Evolutionary conservation across 2,329 filamentous ascomycete species (phyloP), one percentile per base, ranked within the genome.

Genomic region (Verticillium tricorpus): DNA sequence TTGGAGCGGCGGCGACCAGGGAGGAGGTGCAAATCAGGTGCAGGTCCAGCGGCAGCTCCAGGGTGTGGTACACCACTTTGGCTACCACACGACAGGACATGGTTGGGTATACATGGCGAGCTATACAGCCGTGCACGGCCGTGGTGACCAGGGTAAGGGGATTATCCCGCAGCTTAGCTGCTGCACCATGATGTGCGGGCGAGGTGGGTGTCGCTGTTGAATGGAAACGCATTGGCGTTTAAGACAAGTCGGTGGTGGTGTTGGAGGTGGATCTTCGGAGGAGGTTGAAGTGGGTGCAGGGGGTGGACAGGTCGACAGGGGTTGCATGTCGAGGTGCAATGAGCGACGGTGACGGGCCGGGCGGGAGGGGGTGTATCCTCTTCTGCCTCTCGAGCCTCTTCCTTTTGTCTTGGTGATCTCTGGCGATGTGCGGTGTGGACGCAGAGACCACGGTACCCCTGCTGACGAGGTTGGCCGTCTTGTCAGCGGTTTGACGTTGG

Each of bases 351-450:
- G 40, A 50, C 40, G 40, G 40, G 40, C 40, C 40, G 40, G 40
- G 5, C 40, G 40, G 40, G 40, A 50, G 40, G 40, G 40, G 40
- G 40, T 50, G 40, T 50, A 50, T 50, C 40, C 55, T 61, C 37
- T 56, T 67, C 45, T 66, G 66, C 4, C 70, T 66, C 8, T 69
- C 69, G 15, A 63, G 66, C 34, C 68, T 68, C 67, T 71, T 72
- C 57, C 72, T 69, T 56, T 64, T 62, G 40, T 19, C 40, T 50
- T n/a, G 40, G n/a, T 50, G n/a, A 50, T 22, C 40, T 50, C 19
- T 50, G n/a, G 40, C 19, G 40, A 50, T 50, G 40, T 50, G 40
- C 40, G 40, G 40, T 50, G 40, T 22, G n/a, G 40, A n/a, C 19
- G 7, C 40, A 50, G 5, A 22, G 40, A 50, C 40, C 25, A 12